Base-by-base conservation (phyloP, 202 grass and related monocot species). In the Panicum hallii region DNA sequence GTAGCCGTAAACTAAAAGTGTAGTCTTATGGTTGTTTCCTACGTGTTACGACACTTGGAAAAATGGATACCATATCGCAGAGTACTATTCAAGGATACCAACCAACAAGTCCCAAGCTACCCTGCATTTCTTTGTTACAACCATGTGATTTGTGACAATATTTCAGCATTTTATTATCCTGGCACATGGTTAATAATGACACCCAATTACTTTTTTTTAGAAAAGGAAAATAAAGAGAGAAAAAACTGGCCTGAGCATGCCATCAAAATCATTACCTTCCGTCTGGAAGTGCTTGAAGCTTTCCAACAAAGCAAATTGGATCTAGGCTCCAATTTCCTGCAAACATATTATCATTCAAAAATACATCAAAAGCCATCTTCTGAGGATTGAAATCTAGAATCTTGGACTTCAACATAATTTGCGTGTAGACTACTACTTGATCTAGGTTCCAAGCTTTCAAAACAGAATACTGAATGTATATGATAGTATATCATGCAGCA, bases 321-420 rank as follows among this genome's bases (percentile, higher is more conserved):
- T 85, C 64, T 92, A 73, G 97, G 90, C 86, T 99, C 97, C 79
- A 99, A 80, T 88, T 86, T 96, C 97, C 97, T 99, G 84, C 28
- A 89, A 78, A 90, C 38, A 57, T 19, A 92, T 79, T 79, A 72
- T 63, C 41, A 86, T 71, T 62, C 0, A 46, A 91, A 75, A 62
- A 54, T 26, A 38, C 32, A 20, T 67, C 54, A 79, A 65, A 78
- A 61, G 42, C 60, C 52, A 81, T 58, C 62, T 79, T 74, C 68
- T 30, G 72, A 68, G 11, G 56, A 79, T 65, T 49, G 30, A 53
- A 77, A 86, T 84, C 10, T 72, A n/a, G 9, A 77, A 83, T 84
- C 17, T 72, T 30, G 12, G 9, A 60, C 36, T n/a, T 73, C 44
- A 2, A 19, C 64, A 67, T 49, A 79, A 61, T 53, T 9, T 80